Percentiles rank a stretch among this genome's conserved stretches.
phyloP scores from a whole-genome alignment of 768 basidiomycete species.

The Nidularia pulvinata region DNA sequence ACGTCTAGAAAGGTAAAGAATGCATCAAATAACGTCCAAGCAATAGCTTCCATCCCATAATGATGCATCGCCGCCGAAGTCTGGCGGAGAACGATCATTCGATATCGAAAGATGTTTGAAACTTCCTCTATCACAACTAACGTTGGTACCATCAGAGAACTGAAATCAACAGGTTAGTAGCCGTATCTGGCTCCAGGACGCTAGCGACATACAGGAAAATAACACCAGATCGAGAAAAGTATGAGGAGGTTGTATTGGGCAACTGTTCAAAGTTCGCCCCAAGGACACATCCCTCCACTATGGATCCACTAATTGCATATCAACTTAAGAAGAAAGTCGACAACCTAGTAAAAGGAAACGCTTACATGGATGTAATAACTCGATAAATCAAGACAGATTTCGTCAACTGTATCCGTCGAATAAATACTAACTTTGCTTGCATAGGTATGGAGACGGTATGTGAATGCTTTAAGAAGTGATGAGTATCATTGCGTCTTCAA shows the following conservation, averaged over 20 bases:
- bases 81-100: background rate
- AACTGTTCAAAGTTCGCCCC: too few relatives aligned
- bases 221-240: background rate
- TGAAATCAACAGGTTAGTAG: background rate
- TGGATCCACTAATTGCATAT: too few relatives aligned
- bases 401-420: too few relatives aligned
- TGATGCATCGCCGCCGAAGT: constrained; percentile 12
- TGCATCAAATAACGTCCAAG: constrained; percentile 62
- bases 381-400: too few relatives aligned
- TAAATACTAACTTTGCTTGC: too few relatives aligned
- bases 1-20: constrained; percentile 52
- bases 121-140: background rate
- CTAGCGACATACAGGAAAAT: background rate
- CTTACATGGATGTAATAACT: too few relatives aligned
- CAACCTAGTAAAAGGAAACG: too few relatives aligned
- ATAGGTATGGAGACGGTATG: too few relatives aligned
- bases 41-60: constrained; percentile 36
- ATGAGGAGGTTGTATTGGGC: background rate
- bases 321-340: too few relatives aligned
- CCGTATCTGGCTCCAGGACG: background rate
- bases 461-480: too few relatives aligned
- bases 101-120: background rate
- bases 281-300: too few relatives aligned
- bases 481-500: too few relatives aligned
- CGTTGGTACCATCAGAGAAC: background rate